Percentiles rank a stretch among this genome's conserved stretches.
Evolutionary conservation across 1,284 basidiomycete genomes (phyloP).

Genomic region (Cronartium ribicola): DNA sequence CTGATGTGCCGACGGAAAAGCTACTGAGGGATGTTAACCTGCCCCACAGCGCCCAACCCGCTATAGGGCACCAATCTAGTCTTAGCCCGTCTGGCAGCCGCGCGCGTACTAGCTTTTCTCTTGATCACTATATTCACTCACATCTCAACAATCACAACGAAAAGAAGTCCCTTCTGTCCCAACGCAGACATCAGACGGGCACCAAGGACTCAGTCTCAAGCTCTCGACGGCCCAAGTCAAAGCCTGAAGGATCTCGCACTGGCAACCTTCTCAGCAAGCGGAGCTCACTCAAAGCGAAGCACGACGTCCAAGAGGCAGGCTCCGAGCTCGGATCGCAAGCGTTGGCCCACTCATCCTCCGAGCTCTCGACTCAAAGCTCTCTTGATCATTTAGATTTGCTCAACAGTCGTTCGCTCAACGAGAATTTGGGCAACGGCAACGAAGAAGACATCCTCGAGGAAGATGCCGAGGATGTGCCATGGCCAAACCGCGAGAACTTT

Average conservation of each 20-base stretch:
- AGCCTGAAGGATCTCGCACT: too few relatives aligned
- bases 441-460: not conserved
- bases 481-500: not conserved
- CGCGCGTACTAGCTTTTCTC: not conserved
- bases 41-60: not conserved
- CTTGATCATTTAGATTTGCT: not conserved
- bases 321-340: not conserved
- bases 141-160: not conserved
- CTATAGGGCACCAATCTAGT: not conserved
- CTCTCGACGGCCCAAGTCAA: too few relatives aligned
- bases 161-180: too few relatives aligned
- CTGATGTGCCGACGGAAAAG: not conserved
- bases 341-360: not conserved
- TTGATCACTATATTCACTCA: conserved; percentile 11
- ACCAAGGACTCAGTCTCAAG: too few relatives aligned
- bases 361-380: not conserved
- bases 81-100: not conserved
- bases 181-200: too few relatives aligned
- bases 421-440: not conserved
- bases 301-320: too few relatives aligned
- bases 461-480: not conserved
- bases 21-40: not conserved
- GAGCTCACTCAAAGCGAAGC: too few relatives aligned
- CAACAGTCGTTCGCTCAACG: not conserved
- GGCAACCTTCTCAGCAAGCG: too few relatives aligned